Evolutionary conservation across 306 rosid genomes (phyloP), one percentile per base, ranked within the genome.

Genomic region (Betula pendula): DNA sequence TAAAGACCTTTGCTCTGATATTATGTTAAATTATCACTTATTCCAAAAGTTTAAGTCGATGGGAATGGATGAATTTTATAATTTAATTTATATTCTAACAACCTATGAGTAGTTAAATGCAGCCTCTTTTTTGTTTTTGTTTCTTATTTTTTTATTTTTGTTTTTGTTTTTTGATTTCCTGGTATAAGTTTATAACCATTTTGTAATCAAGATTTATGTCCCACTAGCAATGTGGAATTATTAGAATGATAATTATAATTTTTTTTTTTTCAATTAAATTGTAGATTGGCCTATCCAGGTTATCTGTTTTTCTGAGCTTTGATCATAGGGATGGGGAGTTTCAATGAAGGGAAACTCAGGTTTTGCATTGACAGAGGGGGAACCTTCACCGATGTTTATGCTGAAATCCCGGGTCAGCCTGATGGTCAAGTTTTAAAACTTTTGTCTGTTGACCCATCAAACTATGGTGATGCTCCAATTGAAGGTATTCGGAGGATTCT

Each of bases 311-410:
- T 68, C 15, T 86, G 59, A 66, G 14, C 14, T 63, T 29, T 79
- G 47, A 43, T 68, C 74, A 17, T 49, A 19, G 45, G 69, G 14
- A 88, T 88, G 91, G 86, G 84, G 75, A 81, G 77, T 77, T 45
- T n/a, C 60, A 75, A 59, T 68, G 82, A 35, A 83, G 87, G 83
- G 67, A 92, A 89, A 70, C 82, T 94, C 73, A 88, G 93, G 79
- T 92, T 94, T 81, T 92, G 98, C 81, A 92, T 92, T 35, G 98
- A 94, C 71, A 87, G 97, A 86, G 98, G 98, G 6, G 98, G 98
- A 58, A 94, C 98, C 4, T 92, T 94, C 82, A 92, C 96, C 44
- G 98, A 94, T 82, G 92, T 94, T 38, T 94, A 90, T 74, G 97
- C 95, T 3, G 96, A 94, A 79, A 89, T 90, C 79, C 98, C 98